A percentile compares a stretch with the other conserved stretches of the same genome.
phyloP scores from a whole-genome alignment of 23 red algal genomes.

The Rhodosorus marinus region DNA sequence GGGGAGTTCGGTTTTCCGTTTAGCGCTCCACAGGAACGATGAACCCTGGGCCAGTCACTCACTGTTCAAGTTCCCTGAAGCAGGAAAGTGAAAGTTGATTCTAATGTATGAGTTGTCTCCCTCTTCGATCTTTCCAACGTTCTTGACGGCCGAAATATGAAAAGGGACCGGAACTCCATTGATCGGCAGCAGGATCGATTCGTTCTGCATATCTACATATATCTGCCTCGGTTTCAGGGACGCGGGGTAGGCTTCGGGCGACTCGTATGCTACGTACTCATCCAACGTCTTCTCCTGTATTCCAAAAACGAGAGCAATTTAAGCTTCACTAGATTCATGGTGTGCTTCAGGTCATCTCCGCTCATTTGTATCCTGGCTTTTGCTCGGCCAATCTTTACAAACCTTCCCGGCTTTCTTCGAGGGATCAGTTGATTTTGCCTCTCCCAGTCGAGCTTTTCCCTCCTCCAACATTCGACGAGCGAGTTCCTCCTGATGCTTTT shows the following conservation, averaged over 20 bases:
- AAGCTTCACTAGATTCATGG: no score
- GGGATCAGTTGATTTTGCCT: constrained; percentile 22
- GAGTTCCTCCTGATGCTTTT: constrained; percentile 66
- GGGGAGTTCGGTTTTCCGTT: no score
- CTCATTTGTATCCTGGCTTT: constrained; percentile 30
- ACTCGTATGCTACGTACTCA: constrained; percentile 40
- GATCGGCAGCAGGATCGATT: constrained; percentile 76
- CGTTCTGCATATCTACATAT: constrained; percentile 78
- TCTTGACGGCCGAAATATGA: constrained; percentile 83
- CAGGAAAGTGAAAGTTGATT: constrained; percentile 82
- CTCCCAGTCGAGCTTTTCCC: constrained; percentile 23
- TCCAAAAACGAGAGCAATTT: no score
- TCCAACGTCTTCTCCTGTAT: constrained; percentile 16
- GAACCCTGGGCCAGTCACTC: no score
- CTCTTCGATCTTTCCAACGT: constrained; percentile 84
- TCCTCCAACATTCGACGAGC: constrained; percentile 49
- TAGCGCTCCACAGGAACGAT: no score
- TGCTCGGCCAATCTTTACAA: not conserved
- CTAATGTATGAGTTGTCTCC: constrained; percentile 75
- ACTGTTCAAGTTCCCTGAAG: no score
- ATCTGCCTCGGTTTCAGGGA: constrained; percentile 37
- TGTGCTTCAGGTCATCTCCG: no score
- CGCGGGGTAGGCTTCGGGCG: constrained; percentile 24
- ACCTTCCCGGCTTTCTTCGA: constrained; percentile 9
- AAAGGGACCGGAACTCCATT: constrained; percentile 95